Evolutionary conservation across 2,329 filamentous ascomycete species (phyloP), one percentile per base, ranked within the genome.

Genomic region (Zopfia rhizophila): DNA sequence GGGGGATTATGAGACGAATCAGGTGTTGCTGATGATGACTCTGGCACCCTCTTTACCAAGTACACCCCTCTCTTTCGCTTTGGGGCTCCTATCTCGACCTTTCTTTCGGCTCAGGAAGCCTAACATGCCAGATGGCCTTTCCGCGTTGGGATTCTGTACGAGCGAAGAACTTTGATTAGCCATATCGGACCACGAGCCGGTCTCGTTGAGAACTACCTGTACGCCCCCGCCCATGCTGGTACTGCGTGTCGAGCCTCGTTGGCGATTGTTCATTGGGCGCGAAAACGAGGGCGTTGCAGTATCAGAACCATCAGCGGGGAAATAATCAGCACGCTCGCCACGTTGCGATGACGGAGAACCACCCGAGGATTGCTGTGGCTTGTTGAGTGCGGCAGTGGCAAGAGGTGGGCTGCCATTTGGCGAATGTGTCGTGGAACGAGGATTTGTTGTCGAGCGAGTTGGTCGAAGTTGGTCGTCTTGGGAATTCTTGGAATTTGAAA

Each of bases 21-120:
- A 73, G 12, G 70, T 71, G 45, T 72, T 73, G 56, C 71, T 73
- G 59, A 79, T 75, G 39, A 79, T 72, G 38, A 79, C 77, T 57
- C 94, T 82, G 8, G 94, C 92, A 12, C 94, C 94, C 70, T 97
- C 92, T 68, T 97, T 97, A 45, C 94, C 94, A 47, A 99, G 69
- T 6, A 99, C 92, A 47, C 94, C 94, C 43, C 91, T 84, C 75
- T 97, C 92, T 70, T 91, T 93, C 18, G 92, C 92, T 75, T 96
- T 97, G 1, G 94, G 94, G 68, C 91, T 97, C 72, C 91, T 86
- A 43, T 91, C 91, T 53, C 92, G 82, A 19, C 92, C 91, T 77
- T 90, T 96, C 76, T 96, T 96, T 63, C 92, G 82, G 55, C 84
- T 90, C 50, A 97, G 78, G 70, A 99, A 95, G 1, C 91, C 90